Evolutionary conservation across 2,329 filamentous ascomycete genomes (phyloP), one percentile per base, ranked within the genome.

Genomic region (Hypoxylon sp.): DNA sequence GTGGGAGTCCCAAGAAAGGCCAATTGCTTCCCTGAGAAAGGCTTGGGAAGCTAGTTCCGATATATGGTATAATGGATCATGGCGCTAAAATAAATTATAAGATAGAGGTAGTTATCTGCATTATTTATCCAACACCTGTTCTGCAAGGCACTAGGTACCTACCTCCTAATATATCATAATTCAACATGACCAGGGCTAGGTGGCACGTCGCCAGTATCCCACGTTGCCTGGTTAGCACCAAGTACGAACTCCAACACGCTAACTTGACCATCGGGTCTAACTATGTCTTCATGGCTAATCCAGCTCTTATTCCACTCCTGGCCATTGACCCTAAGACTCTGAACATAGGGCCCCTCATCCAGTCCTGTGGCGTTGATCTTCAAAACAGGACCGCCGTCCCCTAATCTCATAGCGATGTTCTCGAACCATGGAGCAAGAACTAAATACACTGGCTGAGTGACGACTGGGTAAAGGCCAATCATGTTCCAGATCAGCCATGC

Each of bases 401-500:
- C 83, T 3, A 89, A 78, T 13, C 79, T 77, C 58, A 89, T 82
- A 21, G 78, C 83, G 60, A 86, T 78, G 2, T 82, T 77, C 2
- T 78, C 79, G 65, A 87, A 85, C 77, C 82, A 83, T 0, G 84
- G 83, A 6, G 82, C 80, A 1, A 82, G 77, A n/a, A 88, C 78
- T 0, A 87, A 76, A 69, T 87, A 88, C 0, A 85, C 85, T 0
- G 85, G 84, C 73, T 89, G 86, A 0, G 85, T 86, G 0, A 86
- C 86, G 34, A 89, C 80, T 0, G 86, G 86, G 30, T 87, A 87
- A 6, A 87, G 71, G 2, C 85, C 84, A 25, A 87, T 79, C 82
- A 86, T 85, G 61, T 84, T 82, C 82, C 86, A 88, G 19, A 86
- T 75, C 3, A 86, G 76, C 81, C 84, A 87, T n/a, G 82, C 84